Conservation (phyloP, 2,329 filamentous ascomycete genomes). For the Microthyrium microscopicum region DNA sequence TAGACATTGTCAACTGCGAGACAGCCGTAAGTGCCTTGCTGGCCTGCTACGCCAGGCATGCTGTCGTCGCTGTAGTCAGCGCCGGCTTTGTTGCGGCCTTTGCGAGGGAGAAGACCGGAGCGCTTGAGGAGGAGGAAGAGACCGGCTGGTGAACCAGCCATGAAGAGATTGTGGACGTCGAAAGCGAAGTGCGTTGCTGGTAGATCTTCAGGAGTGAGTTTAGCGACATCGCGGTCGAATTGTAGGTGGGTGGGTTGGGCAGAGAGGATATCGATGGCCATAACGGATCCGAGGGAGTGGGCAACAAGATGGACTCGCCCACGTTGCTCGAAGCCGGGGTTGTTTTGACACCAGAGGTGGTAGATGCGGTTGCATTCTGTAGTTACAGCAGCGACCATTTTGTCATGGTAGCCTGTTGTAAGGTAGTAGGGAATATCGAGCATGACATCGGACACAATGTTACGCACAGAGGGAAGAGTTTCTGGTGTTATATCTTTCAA, state of each 20-base stretch:
- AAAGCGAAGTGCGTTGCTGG: conserved; percentile 56
- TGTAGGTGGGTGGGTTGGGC: conserved; percentile 65
- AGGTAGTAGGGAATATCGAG: conserved; percentile 96
- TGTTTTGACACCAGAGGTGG: conserved; percentile 84
- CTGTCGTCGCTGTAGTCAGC: conserved; percentile 50
- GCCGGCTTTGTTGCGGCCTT: conserved; percentile 58
- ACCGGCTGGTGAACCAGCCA: conserved; percentile 76
- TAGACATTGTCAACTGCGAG: conserved; percentile 91
- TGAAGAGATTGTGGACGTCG: conserved; percentile 75
- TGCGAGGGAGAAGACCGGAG: conserved; percentile 55
- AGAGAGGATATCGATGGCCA: conserved; percentile 83
- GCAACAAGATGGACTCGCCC: conserved; percentile 85
- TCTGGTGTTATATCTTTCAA: conserved; percentile 84
- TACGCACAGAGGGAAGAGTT: conserved; percentile 77
- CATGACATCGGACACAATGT: conserved; percentile 94
- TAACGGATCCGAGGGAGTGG: conserved; percentile 85
- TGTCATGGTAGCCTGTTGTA: conserved; percentile 74
- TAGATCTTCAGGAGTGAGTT: conserved; percentile 28
- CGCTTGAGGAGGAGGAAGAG: conserved; percentile 83
- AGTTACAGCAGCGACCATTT: conserved; percentile 82
- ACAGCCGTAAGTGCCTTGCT: conserved; percentile 69
- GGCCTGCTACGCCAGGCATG: conserved; percentile 48
- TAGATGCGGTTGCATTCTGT: conserved; percentile 92
- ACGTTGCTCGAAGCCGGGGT: conserved; percentile 63
- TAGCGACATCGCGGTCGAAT: conserved; percentile 17